Evolutionary conservation across 2,329 filamentous ascomycete species (phyloP), one percentile per base, ranked within the genome.

Genomic region (Fusarium chlamydosporum): DNA sequence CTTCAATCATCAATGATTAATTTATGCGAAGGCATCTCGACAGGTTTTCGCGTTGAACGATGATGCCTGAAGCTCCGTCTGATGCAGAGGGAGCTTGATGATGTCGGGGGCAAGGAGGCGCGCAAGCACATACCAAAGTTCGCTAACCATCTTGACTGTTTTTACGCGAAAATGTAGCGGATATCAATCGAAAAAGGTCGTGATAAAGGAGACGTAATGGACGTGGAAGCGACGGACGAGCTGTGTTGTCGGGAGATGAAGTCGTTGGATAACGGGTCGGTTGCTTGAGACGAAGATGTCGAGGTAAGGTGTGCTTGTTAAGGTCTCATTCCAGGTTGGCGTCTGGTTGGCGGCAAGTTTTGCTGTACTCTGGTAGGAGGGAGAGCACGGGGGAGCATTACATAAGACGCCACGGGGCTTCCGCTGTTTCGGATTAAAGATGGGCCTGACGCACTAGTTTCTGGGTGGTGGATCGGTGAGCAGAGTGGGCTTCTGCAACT

Each of bases 61-160:
- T 33, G 72, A 76, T 74, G 72, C 65, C 70, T 65, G 56, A 57
- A 79, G 74, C 75, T 79, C 70, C 62, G 48, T 50, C 33, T 55
- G 75, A 78, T 77, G 74, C 48, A 54, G 67, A 68, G 63, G 70
- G 66, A 76, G 74, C 73, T 78, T 56, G 61, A 61, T 70, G 70
- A 74, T 73, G 75, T 75, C 68, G 71, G 72, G 67, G 62, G 66
- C 70, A 72, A 73, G 74, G 73, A 73, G 70, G 74, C 73, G 76
- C 70, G 73, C 70, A 70, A 66, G 79, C 79, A 89, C 91, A 84
- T 87, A 96, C 92, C 92, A 96, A 81, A 91, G 87, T 85, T 94
- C 92, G 77, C 91, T 85, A 80, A 89, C 82, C 92, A 96, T 95
- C 78, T 83, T 91, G 85, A 68, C 77, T 78, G 78, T 60, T 78